Evolutionary conservation across 2,329 filamentous ascomycete genomes (phyloP).

Genomic region (Neoarthrinium moseri): DNA sequence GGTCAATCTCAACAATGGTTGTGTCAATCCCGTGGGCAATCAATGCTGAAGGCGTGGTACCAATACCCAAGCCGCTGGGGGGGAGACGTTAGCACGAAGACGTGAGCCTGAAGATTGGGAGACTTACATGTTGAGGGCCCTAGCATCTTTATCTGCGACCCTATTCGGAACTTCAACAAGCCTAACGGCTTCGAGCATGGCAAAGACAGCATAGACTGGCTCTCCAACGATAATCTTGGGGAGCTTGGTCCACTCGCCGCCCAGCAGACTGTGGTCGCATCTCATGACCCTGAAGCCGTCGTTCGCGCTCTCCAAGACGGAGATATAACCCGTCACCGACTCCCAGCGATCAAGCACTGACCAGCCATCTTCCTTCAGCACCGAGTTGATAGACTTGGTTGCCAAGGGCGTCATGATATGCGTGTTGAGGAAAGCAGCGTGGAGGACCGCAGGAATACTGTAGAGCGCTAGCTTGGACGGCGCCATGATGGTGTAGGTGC

Average conservation of each 20-base stretch:
- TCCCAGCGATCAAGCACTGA: slow-evolving; percentile 78
- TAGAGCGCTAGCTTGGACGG: slow-evolving; percentile 68
- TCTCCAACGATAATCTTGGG: slow-evolving; percentile 63
- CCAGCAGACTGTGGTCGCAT: slow-evolving; percentile 91
- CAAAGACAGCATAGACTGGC: slow-evolving; percentile 94
- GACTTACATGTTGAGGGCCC: slow-evolving; percentile 80
- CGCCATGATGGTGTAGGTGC: slow-evolving; percentile 62
- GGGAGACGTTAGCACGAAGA: slow-evolving; percentile 19
- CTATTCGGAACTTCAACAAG: slow-evolving; percentile 63
- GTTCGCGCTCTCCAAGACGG: slow-evolving; percentile 74
- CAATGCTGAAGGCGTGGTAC: slow-evolving; percentile 84
- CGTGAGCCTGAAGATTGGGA: slow-evolving; percentile 2
- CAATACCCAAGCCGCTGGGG: slow-evolving; percentile 80
- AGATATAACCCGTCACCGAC: slow-evolving; percentile 88
- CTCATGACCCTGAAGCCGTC: slow-evolving; percentile 78
- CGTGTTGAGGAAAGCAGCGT: slow-evolving; percentile 70
- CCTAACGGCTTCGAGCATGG: slow-evolving; percentile 88
- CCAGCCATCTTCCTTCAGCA: slow-evolving; percentile 66
- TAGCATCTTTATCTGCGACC: slow-evolving; percentile 63
- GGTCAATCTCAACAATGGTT: slow-evolving; percentile 93
- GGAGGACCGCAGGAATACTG: slow-evolving; percentile 69
- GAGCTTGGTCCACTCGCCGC: slow-evolving; percentile 79
- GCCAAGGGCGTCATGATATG: slow-evolving; percentile 66
- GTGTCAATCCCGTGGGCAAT: slow-evolving; percentile 88
- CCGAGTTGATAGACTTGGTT: slow-evolving; percentile 62